phyloP scores from a whole-genome alignment of 495 filamentous ascomycete genomes.

The Penicillium simplicissimum region DNA sequence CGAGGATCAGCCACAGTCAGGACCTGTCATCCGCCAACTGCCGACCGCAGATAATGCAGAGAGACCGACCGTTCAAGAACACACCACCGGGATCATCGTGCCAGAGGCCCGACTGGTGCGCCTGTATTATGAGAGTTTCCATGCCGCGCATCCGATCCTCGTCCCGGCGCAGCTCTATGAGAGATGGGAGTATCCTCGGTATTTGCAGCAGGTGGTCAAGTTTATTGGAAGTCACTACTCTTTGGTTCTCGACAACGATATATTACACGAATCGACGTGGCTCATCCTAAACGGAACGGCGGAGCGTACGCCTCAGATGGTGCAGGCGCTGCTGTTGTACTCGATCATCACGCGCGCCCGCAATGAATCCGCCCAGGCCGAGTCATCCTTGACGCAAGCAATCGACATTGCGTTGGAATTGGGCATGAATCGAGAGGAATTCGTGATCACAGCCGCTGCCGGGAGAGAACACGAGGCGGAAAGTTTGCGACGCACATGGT shows the following conservation, averaged over 20 bases:
- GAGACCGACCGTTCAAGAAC: background rate
- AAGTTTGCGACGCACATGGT: slow-evolving; percentile 3
- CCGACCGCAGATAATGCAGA: background rate
- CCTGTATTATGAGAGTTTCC: background rate
- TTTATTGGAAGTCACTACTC: slow-evolving; percentile 3
- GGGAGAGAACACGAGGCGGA: slow-evolving; percentile 1
- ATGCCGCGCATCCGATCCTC: background rate
- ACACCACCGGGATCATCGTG: background rate
- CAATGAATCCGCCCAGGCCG: slow-evolving; percentile 1
- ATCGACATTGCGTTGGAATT: background rate
- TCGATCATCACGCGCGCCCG: slow-evolving; percentile 1
- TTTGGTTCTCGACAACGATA: background rate
- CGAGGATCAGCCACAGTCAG: background rate
- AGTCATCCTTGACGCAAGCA: background rate
- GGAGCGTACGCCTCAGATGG: slow-evolving; percentile 2
- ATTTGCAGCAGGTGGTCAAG: slow-evolving; percentile 5
- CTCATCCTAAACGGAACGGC: background rate
- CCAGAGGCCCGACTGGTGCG: slow-evolving; percentile 1
- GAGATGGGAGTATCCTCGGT: background rate
- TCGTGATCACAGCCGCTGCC: background rate
- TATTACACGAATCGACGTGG: background rate
- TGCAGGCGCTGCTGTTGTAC: slow-evolving; percentile 1
- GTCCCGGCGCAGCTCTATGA: background rate
- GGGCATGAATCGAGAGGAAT: slow-evolving; percentile 3
- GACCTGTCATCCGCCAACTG: background rate